Base-by-base conservation (phyloP, 495 filamentous ascomycete genomes). In the Penicillium verhagenii region DNA sequence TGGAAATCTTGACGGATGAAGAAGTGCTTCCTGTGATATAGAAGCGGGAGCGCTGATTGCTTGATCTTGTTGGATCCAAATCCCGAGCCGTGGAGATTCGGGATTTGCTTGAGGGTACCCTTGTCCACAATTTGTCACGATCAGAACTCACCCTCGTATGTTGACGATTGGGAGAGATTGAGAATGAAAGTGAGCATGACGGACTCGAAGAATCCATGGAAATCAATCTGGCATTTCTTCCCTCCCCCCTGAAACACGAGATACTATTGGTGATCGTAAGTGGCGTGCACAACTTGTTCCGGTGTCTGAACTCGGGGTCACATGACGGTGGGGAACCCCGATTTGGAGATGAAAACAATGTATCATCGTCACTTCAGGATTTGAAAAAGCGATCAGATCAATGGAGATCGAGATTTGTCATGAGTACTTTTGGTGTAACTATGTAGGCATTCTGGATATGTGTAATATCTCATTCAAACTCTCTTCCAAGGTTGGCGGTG, bases 61-160 rank as follows among this genome's bases (percentile, higher is more conserved):
- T 61, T 42, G 64, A 59, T 53, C 52, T 48, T 43, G 37, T 28
- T 19, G 9, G 43, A 46, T 53, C 29, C 65, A 67, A 67, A 67
- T 60, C 65, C 65, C 65, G 65, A 65, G 53, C 43, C 58, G 61
- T 65, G 58, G 61, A 57, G 62, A 54, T 63, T 60, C 65, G 65
- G 65, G 65, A 63, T 67, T 67, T 67, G 65, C 56, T 67, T 56
- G 49, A 24, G 39, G 39, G 50, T 39, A 35, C 48, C 28, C 46
- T 35, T 25, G 45, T 23, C 48, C 52, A 43, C 48, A 50, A 60
- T 56, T 60, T 60, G 57, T 60, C 53, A 57, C 52, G 38, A 40
- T 29, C 14, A 20, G 23, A 16, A 24, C 6, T 26, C 6, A 11
- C 6, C 23, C 18, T 35, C 42, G 42, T 23, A 21, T 38, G 44